A percentile compares a stretch with the other conserved stretches of the same genome.
Conservation (phyloP, 2,329 filamentous ascomycete genomes). For the Metarhizium sp. region DNA sequence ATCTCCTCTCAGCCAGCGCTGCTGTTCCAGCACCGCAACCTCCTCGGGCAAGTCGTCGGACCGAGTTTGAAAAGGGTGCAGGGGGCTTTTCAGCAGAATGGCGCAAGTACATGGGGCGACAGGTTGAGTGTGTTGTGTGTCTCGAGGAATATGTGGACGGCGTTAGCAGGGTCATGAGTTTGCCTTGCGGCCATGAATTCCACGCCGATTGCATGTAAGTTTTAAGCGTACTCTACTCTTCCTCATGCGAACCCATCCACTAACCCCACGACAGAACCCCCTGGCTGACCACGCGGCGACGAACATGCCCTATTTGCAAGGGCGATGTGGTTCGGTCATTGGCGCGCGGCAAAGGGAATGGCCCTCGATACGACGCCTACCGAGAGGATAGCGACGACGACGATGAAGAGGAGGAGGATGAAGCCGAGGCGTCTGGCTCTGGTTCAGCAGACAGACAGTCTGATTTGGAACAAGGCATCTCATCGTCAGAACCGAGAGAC, state of each 20-base stretch:
- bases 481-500: conserved; percentile 12
- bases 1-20: conserved; percentile 33
- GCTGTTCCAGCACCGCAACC: conserved; percentile 27
- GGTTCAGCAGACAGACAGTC: conserved; percentile 20
- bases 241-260: neutral
- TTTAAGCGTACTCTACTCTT: neutral
- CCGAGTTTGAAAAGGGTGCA: conserved; percentile 39
- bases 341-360: conserved; percentile 41
- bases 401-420: conserved; percentile 30
- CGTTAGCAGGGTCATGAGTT: conserved; percentile 88
- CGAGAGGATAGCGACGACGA: conserved; percentile 42
- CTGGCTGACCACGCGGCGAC: conserved; percentile 88
- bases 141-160: conserved; percentile 94
- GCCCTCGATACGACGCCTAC: conserved; percentile 44
- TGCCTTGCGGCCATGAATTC: conserved; percentile 96
- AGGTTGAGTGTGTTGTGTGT: conserved; percentile 90
- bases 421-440: conserved; percentile 25
- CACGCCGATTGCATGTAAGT: conserved; percentile 98
- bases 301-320: conserved; percentile 98
- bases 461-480: conserved; percentile 36
- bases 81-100: conserved; percentile 39
- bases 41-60: conserved; percentile 19
- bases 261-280: conserved; percentile 56
- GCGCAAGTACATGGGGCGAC: conserved; percentile 58
- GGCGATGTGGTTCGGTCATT: conserved; percentile 79